Percentiles rank a stretch among this genome's conserved stretches.
These are phyloP conservation scores for Cyclotella distinguenda DNA, from an alignment of 108 stramenopile species.

Conservation along the genomic window DNA sequence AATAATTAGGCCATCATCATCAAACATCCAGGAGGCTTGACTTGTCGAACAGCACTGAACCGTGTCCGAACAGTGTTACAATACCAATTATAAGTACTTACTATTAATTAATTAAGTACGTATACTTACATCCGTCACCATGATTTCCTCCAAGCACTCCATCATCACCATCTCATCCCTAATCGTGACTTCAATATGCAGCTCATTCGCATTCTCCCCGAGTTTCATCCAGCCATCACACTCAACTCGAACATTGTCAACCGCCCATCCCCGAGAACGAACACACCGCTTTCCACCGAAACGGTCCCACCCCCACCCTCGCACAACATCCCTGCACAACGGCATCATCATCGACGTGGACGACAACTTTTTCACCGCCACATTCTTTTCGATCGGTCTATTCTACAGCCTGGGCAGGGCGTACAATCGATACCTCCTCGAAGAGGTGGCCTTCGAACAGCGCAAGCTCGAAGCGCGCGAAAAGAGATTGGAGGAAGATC, in stretches of 20 bases:
- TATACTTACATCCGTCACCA: too few relatives aligned
- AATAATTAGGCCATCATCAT: too few relatives aligned
- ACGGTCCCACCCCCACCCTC: constrained; percentile 1
- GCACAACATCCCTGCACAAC: constrained; percentile 23
- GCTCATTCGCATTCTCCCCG: constrained; percentile 5
- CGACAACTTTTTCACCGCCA: constrained; percentile 46
- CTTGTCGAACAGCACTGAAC: too few relatives aligned
- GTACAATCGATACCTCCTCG: constrained; percentile 45
- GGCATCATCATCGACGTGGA: constrained; percentile 44
- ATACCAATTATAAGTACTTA: too few relatives aligned
- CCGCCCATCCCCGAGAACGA: background rate
- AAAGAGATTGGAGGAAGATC: constrained; percentile 35
- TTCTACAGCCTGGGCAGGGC: constrained; percentile 45
- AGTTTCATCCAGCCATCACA: background rate
- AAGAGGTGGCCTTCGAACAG: constrained; percentile 47
- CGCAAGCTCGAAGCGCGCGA: constrained; percentile 38
- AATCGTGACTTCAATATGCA: background rate
- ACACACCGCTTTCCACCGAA: background rate
- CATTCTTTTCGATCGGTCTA: constrained; percentile 46
- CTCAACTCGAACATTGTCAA: background rate
- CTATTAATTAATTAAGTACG: too few relatives aligned
- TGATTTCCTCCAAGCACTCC: background rate
- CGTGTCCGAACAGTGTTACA: too few relatives aligned
- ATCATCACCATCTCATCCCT: constrained; percentile 1
- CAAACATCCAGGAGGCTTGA: too few relatives aligned